Evolutionary conservation across 2,329 filamentous ascomycete genomes (phyloP).

Genomic region (Colletotrichum sp.): DNA sequence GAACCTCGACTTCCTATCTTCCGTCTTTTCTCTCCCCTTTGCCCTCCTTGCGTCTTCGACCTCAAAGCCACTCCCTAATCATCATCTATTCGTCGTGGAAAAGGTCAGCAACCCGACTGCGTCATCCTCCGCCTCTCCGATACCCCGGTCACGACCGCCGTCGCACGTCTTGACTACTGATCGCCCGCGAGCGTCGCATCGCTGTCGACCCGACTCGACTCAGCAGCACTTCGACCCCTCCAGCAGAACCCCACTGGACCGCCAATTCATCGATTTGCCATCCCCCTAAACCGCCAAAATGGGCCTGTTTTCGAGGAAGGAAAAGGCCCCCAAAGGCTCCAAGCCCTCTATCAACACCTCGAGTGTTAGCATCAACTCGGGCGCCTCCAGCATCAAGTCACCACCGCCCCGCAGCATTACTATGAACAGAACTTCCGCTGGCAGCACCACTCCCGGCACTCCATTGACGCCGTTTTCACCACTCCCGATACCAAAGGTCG

Average conservation of each 20-base stretch:
- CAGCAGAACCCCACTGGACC: neutral
- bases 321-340: constrained; percentile 50
- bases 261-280: neutral
- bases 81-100: neutral
- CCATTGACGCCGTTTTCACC: constrained; percentile 59
- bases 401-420: constrained; percentile 37
- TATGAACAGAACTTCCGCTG: constrained; percentile 56
- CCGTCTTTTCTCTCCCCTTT: neutral
- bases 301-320: constrained; percentile 63
- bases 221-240: neutral
- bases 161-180: neutral
- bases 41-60: neutral
- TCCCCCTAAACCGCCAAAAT: constrained; percentile 37
- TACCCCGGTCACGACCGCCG: neutral
- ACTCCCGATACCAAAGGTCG: constrained; percentile 71
- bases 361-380: constrained; percentile 57
- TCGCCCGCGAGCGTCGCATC: constrained; percentile 2
- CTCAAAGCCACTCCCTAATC: neutral
- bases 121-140: neutral
- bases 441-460: constrained; percentile 51
- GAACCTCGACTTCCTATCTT: neutral
- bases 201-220: neutral
- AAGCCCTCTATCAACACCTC: constrained; percentile 46
- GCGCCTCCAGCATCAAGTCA: constrained; percentile 52
- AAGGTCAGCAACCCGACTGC: neutral